Evolutionary conservation across 2,329 filamentous ascomycete genomes (phyloP), one percentile per base, ranked within the genome.

Genomic region (Atkinsonella texensis): DNA sequence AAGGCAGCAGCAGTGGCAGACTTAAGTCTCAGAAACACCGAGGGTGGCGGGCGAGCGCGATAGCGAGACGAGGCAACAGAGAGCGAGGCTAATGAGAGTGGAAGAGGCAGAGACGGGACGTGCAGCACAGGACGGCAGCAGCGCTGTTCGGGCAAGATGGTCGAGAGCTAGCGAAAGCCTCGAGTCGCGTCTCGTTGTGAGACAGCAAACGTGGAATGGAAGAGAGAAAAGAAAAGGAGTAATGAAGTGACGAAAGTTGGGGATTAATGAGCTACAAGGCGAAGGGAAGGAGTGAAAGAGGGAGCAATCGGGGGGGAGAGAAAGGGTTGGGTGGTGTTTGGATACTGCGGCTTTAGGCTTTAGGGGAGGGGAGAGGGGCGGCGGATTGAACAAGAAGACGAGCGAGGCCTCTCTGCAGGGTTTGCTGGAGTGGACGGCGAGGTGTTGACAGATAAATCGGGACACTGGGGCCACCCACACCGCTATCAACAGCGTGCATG

Each of bases 161-260:
- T 63, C 72, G 72, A 77, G 68, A 66, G 68, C 74, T 76, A 77
- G 63, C 65, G 55, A 76, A 71, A 71, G 69, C 65, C 68, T 71
- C 69, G 68, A 68, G 53, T 54, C 54, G 59, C 54, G 58, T 53
- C 57, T 60, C 59, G 54, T 49, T 28, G 18, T 48, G 49, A 56
- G 56, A 53, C 53, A 57, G 56, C 53, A 58, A 58, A 59, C 56
- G 61, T 59, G 57, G 57, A 62, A 57, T 57, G 47, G 54, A 56
- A 57, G 55, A 57, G 50, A 53, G 57, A 58, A 47, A 59, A 56
- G 52, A 53, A 59, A 55, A 56, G 53, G 54, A 57, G 55, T 64
- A 68, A 57, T 64, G 51, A 46, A 41, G 48, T 44, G 43, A 28
- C 53, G 58, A 59, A 54, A 54, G 55, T 57, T 55, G 46, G 46